phyloP scores from a whole-genome alignment of 352 stramenopile species.

The Phytophthora chlamydospora region DNA sequence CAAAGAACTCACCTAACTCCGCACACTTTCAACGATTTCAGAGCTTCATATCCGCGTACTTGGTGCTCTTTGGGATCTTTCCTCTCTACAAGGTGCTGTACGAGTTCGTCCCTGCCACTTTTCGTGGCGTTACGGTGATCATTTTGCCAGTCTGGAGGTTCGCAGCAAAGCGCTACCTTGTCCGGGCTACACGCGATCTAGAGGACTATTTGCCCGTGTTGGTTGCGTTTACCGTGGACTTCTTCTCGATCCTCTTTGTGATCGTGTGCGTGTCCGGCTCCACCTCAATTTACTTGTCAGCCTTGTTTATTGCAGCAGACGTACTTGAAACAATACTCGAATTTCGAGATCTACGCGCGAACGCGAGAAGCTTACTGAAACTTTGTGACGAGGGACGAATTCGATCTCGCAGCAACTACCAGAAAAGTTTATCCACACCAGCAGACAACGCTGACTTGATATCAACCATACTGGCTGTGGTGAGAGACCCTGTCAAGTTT shows the following conservation, averaged over 20 bases:
- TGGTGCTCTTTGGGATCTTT: not conserved
- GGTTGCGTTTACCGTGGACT: slow-evolving; percentile 7
- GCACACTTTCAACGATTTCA: too few species aligned
- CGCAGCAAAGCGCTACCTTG: not conserved
- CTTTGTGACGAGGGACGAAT: too few species aligned
- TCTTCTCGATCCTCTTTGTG: slow-evolving; percentile 15
- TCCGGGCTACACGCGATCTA: not conserved
- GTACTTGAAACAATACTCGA: not conserved
- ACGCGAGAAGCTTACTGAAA: not conserved
- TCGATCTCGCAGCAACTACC: too few species aligned
- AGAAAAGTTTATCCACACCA: not conserved
- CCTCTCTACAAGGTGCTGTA: slow-evolving; percentile 10
- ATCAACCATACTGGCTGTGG: not conserved
- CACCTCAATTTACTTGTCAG: not conserved
- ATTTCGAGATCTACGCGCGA: slow-evolving; percentile 4
- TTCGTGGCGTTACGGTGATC: not conserved
- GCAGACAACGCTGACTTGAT: not conserved
- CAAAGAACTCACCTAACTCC: not conserved
- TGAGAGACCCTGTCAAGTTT: too few species aligned
- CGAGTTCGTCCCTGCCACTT: not conserved
- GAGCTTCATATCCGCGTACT: slow-evolving; percentile 2
- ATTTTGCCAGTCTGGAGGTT: slow-evolving; percentile 15
- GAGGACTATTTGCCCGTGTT: slow-evolving; percentile 7
- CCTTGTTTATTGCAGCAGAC: not conserved
- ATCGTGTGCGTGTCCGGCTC: slow-evolving; percentile 9